Base-by-base conservation (phyloP, 2,329 filamentous ascomycete species). In the Septoria linicola region DNA sequence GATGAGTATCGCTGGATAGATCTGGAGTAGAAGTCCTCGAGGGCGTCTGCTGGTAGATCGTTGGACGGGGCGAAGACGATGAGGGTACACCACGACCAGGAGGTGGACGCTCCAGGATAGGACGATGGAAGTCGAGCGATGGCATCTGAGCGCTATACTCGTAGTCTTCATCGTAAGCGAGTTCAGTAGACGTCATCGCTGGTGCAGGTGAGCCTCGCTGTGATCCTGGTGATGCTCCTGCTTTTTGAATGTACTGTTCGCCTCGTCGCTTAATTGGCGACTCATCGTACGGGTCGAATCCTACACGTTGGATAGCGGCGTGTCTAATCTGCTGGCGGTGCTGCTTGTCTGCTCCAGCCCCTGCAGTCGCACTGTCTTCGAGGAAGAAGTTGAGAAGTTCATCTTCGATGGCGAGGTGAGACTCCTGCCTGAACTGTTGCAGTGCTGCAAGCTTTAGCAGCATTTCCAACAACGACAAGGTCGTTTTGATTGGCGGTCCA, bases 311-410 rank as follows among this genome's bases (percentile, higher is more conserved):
- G 17, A 81, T 68, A 3, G 84, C 84, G 56, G 85, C 81, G 3
- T 76, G 71, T 11, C 84, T 75, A 1, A 83, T 74, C 0, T 77
- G 75, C 46, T 80, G 80, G 5, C 84, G 79, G 48, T 82, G 73
- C 25, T 83, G 76, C 4, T 80, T 75, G 59, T 87, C 80, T 3
- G 77, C 76, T 2, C 83, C 83, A 1, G 82, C 81, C 21, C 84
- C 84, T 1, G 83, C 85, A 2, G 82, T 83, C 25, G 81, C 80
- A 8, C 79, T 81, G 61, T 87, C 84, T 55, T 82, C 79, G 7
- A 96, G 76, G 72, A 96, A 96, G 73, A 95, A 95, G 45, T 86
- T 89, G 34, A 96, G 76, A 2, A 96, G 82, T 62, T 96, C 88
- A 66, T 96, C 91, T 1, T 88, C 88, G 55, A 95, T 93, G 5